A percentile compares a stretch with the other conserved stretches of the same genome.
Evolutionary conservation across 495 filamentous ascomycete species (phyloP).

Genomic region (Astrothelium subdiscretum): DNA sequence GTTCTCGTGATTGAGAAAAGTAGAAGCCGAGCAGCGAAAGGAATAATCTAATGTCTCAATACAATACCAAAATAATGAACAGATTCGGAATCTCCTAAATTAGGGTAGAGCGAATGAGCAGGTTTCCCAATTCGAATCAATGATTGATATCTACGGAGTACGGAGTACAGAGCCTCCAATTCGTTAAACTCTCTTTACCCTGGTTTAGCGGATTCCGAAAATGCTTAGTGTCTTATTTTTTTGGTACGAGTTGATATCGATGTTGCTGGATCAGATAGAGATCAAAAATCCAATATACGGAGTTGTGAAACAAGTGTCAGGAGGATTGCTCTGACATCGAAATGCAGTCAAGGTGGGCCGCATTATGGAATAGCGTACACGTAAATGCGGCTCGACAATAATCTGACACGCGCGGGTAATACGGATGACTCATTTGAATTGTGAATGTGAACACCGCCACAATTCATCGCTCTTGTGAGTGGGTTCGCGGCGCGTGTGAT

Average conservation of each 20-base stretch:
- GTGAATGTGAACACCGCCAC: not conserved
- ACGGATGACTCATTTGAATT: not conserved
- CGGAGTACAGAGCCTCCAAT: too few relatives aligned
- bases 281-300: too few relatives aligned
- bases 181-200: too few relatives aligned
- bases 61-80: not conserved
- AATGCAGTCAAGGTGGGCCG: not conserved
- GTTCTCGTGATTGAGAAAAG: slow-evolving; percentile 11
- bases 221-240: too few relatives aligned
- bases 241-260: not conserved
- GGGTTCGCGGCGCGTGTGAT: not conserved
- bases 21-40: not conserved
- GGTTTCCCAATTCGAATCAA: not conserved
- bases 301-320: too few relatives aligned
- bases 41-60: slow-evolving; percentile 2
- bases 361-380: not conserved
- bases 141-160: too few relatives aligned
- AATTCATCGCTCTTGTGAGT: not conserved
- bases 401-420: not conserved
- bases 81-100: not conserved
- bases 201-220: too few relatives aligned
- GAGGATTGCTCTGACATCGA: too few relatives aligned
- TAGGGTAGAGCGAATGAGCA: not conserved
- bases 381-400: not conserved
- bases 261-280: not conserved